Base-by-base conservation (phyloP, 73 alveolate species). In the Symbiodinium natans region DNA sequence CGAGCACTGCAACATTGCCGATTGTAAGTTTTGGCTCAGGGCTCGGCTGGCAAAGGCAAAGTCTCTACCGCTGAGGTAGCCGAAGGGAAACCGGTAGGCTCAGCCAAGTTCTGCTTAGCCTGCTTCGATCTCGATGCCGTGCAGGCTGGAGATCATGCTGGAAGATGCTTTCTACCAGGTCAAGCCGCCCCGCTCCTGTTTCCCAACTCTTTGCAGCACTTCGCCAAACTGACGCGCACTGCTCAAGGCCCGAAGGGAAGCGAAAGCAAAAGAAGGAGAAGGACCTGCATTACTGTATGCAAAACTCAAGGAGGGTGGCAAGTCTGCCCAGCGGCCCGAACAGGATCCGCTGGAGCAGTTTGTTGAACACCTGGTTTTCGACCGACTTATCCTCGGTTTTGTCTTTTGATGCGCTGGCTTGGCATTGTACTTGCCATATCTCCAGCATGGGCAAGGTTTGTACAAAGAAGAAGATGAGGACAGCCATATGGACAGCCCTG, bases 151-250 rank as follows among this genome's bases (percentile, higher is more conserved):
- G 98, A 92, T 92, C 83, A 92, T 92, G 98, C 43, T 92, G 82
- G 98, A 92, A 46, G 98, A 92, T 77, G 98, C 98, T 42, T 92
- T 77, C 98, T 92, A 92, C 42, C 98, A 92, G 92, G 98, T 92
- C 73, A 92, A 90, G 88, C 97, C 97, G 97, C 63, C 41, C 33
- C 5, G 59, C 34, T 19, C 84, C 84, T 8, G 21, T 13, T 59
- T 48, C 63, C n/a, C n/a, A n/a, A n/a, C n/a, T n/a, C n/a, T n/a
- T n/a, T n/a, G n/a, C n/a, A n/a, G n/a, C n/a, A n/a, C n/a, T 43
- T 43, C 56, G 56, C 34, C 63, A 82, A 40, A 33, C 5, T 25
- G 39, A 17, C 71, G 38, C 39, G 36, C 0, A 19, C 34, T 27
- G 36, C 38, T 15, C 41, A 42, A 90, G 97, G 98, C 98, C 98